Evolutionary conservation across 176 grass and related monocot species (phyloP).

Genomic region (Dendrocalamus sinicus): DNA sequence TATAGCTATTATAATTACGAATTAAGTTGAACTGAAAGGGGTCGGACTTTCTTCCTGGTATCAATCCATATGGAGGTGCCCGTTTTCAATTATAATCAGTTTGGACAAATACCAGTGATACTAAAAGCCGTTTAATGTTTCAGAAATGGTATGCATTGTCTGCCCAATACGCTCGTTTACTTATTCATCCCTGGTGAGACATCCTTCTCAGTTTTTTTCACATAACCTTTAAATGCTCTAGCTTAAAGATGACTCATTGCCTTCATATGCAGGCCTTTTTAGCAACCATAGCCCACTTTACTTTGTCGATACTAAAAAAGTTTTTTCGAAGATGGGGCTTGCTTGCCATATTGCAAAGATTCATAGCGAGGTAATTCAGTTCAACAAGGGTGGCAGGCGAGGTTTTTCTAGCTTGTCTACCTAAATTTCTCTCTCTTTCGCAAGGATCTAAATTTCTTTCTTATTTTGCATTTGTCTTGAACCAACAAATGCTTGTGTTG

Average conservation of each 20-base stretch:
- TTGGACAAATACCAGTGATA: background rate
- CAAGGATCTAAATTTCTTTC: background rate
- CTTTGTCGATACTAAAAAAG: conserved; percentile 79
- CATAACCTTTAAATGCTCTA: background rate
- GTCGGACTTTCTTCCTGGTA: background rate
- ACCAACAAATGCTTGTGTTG: background rate
- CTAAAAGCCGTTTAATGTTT: conserved; percentile 50
- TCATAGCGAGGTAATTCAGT: conserved; percentile 75
- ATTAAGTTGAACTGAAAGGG: background rate
- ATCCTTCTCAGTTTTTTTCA: conserved; percentile 29
- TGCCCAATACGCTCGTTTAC: conserved; percentile 81
- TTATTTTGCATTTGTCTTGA: background rate
- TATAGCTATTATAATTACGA: background rate
- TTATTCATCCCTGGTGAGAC: conserved; percentile 89
- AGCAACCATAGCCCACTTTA: conserved; percentile 96
- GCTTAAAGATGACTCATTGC: background rate
- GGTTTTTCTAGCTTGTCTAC: background rate
- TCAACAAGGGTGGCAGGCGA: conserved; percentile 3
- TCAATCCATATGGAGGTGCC: background rate
- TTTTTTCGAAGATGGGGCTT: conserved; percentile 92
- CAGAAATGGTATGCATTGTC: conserved; percentile 85
- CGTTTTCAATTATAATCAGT: conserved; percentile 6
- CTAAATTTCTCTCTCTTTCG: background rate
- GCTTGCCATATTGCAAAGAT: conserved; percentile 92
- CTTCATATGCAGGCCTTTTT: conserved; percentile 70